Evolutionary conservation across 2,329 filamentous ascomycete species (phyloP).

Genomic region (Aspergillus candidus): DNA sequence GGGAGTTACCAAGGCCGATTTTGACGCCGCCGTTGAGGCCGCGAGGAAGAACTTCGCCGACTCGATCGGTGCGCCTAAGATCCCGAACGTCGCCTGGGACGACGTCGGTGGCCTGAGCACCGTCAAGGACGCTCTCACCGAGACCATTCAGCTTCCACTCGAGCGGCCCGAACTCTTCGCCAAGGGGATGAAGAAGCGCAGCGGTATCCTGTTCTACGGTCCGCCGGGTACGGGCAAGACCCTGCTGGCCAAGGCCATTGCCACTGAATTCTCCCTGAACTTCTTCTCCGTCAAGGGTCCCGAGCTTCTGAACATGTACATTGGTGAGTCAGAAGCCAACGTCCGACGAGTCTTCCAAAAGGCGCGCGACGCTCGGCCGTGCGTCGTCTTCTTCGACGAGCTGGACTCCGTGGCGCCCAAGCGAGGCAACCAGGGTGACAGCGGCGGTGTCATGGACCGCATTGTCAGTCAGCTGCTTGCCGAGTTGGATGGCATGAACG

Average conservation of each 20-base stretch:
- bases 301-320: constrained; percentile 98
- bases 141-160: constrained; percentile 90
- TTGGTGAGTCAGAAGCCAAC: constrained; percentile 99
- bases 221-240: constrained; percentile 99
- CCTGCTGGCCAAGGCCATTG: constrained; percentile 95
- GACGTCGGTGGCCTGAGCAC: constrained; percentile 90
- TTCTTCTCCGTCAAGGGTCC: constrained; percentile 99
- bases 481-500: constrained; percentile 95
- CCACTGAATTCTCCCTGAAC: constrained; percentile 97
- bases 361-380: constrained; percentile 92
- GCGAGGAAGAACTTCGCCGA: constrained; percentile 98
- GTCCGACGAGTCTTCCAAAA: constrained; percentile 99
- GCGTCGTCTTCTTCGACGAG: constrained; percentile 97
- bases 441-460: constrained; percentile 94
- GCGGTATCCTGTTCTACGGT: constrained; percentile 97
- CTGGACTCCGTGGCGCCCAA: constrained; percentile 95
- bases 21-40: constrained; percentile 88
- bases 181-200: constrained; percentile 96
- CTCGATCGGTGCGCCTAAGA: constrained; percentile 94
- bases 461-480: constrained; percentile 93
- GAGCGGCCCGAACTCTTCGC: constrained; percentile 90
- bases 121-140: constrained; percentile 94
- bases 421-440: constrained; percentile 93
- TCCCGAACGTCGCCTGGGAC: constrained; percentile 93
- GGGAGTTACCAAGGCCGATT: constrained; percentile 74